Evolutionary conservation across 495 filamentous ascomycete genomes (phyloP), one percentile per base, ranked within the genome.

Genomic region (Aspergillus avenaceus): DNA sequence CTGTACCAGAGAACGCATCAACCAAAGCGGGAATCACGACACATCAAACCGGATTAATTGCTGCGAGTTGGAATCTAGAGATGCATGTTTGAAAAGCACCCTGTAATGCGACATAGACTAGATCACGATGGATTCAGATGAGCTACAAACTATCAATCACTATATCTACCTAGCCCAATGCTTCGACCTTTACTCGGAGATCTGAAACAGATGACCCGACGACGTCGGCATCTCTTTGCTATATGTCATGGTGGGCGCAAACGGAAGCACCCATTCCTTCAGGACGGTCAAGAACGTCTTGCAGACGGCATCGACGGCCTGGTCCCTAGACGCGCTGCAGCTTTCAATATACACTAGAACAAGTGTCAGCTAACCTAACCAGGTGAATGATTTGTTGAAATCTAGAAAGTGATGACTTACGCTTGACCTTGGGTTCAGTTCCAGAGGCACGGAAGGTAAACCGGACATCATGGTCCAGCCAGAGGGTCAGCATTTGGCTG

Each of bases 401-500:
- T 5, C 16, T 2, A 21, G 16, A 26, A 21, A 21, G 21, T 18
- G 8, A 11, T 13, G 44, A 58, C 73, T 58, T 67, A 81, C 80
- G 66, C 59, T 84, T 84, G 31, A 83, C 81, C 60, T 84, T 84
- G 1, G 85, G 85, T 62, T 89, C 85, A 2, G 85, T 89, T 5
- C 85, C 85, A 1, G 83, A 86, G 5, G 78, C 82, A 57, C 85
- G 70, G 24, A 85, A 72, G 2, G 84, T 89, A 60, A 87, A 85
- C 34, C 79, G 75, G 2, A 85, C 75, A 21, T 76, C 76, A 1
- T 67, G 56, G 14, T 75, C 75, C 23, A 89, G 59, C 71, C 83
- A 83, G 48, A 81, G 73, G n/a, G 85, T 88, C 47, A 89, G 75
- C 85, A 89, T 89, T 57, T 88, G 81, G 34, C 77, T 80, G 14